Evolutionary conservation across 768 basidiomycete species (phyloP), one percentile per base, ranked within the genome.

Genomic region (Suillus plorans): DNA sequence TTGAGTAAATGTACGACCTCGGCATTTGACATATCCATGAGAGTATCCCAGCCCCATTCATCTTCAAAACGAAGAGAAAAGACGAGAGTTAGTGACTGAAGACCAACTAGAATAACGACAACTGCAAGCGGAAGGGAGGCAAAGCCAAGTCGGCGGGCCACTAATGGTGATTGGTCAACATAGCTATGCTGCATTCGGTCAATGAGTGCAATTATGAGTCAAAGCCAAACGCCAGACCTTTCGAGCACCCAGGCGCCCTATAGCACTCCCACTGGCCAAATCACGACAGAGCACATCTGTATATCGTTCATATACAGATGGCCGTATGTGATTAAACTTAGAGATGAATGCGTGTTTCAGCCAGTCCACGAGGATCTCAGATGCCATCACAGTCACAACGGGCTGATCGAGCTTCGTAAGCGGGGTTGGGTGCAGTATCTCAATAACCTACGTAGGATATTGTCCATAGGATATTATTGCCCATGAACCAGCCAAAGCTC

Each of bases 261-360:
- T 82, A 47, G 88, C 86, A 66, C 89, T 90, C 59, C 86, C 90
- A 66, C 90, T 90, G 7, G 95, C 85, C 18, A 99, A 84, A 74
- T 99, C 97, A 45, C 92, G 90, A 72, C 96, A 99, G 1, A 99
- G 83, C 1, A 99, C 94, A 70, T 99, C 97, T 3, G 90, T 92
- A 74, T 94, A 99, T 18, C 97, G 86, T 67, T 95, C 95, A 69
- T 99, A 99, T 2, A 98, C 94, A 0, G 90, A 91, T 0, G 95
- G 94, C 0, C 96, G 88, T 56, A 99, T 96, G 71, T 99, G 97
- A 70, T 99, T 99, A 81, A 99, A 99, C 76, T 99, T 99, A 60
- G 96, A 97, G 71, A 99, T 99, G 79, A 99, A 99, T 12, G 96
- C 97, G 72, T 99, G 97, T 75, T 99, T 99, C 60, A 99, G 82